These are phyloP conservation scores for Mycena rebaudengoi DNA, from an alignment of 768 basidiomycete genomes.

Conservation along the genomic window DNA sequence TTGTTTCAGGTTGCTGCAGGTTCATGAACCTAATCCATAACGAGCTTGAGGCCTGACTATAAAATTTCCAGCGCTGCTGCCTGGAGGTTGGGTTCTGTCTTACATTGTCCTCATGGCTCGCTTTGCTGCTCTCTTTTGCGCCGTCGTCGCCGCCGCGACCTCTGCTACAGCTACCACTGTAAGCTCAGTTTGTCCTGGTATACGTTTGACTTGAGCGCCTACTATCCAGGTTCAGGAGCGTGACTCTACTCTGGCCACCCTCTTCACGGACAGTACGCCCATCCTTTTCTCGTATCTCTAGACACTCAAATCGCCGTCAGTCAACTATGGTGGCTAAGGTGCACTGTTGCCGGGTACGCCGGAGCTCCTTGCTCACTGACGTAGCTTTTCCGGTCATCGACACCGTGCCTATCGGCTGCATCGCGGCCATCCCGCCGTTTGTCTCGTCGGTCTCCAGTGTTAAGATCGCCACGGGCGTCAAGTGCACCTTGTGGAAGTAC, in stretches of 20 bases:
- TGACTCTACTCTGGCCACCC: slow-evolving; percentile 4
- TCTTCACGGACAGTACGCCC: slow-evolving; percentile 5
- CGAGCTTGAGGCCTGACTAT: background rate
- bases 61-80: background rate
- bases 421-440: background rate
- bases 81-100: slow-evolving; percentile 1
- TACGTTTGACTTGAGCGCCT: too few species aligned
- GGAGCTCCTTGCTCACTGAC: background rate
- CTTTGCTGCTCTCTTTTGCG: too few species aligned
- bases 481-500: background rate
- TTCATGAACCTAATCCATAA: background rate
- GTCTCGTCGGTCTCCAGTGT: slow-evolving; percentile 1
- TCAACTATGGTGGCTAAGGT: background rate
- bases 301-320: background rate
- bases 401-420: background rate
- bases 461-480: background rate
- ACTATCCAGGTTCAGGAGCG: too few species aligned
- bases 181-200: too few species aligned
- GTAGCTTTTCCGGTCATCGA: background rate
- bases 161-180: too few species aligned
- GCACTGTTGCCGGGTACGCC: background rate
- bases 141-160: too few species aligned
- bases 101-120: too few species aligned
- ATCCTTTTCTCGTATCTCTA: background rate
- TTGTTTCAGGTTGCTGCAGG: background rate